Evolutionary conservation across 2,329 filamentous ascomycete species (phyloP).

Genomic region (Sporothrix inflata): DNA sequence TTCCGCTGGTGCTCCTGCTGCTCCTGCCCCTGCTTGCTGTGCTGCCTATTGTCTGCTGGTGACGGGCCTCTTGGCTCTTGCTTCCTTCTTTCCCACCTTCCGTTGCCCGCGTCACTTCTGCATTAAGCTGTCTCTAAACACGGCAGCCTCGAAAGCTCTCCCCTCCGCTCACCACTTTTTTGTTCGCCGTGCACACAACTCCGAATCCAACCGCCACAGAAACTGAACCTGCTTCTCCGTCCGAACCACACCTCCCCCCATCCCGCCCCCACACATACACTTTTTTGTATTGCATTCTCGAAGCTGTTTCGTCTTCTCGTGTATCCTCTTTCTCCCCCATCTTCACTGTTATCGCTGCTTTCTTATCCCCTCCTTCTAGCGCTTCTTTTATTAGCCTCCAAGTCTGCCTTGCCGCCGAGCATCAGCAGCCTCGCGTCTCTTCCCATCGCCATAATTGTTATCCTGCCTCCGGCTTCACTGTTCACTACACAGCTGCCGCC

Average conservation of each 20-base stretch:
- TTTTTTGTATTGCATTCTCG: constrained; percentile 2
- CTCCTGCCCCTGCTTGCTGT: constrained; percentile 6
- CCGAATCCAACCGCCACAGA: constrained; percentile 20
- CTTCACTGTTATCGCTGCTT: constrained; percentile 1
- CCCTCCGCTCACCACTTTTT: constrained; percentile 10
- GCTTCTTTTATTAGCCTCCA: constrained; percentile 15
- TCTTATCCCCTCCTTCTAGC: constrained; percentile 21
- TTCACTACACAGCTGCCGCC: not conserved
- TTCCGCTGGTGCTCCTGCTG: not conserved
- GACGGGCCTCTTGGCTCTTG: not conserved
- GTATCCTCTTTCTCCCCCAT: constrained; percentile 9
- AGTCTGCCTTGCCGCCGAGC: constrained; percentile 23
- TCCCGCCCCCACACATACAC: not conserved
- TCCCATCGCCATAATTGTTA: not conserved
- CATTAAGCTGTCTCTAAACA: constrained; percentile 22
- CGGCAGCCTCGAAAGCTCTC: constrained; percentile 5
- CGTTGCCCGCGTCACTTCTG: not conserved
- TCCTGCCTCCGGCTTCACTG: not conserved
- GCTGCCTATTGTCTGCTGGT: constrained; percentile 7
- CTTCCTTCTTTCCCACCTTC: not conserved
- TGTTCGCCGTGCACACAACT: not conserved
- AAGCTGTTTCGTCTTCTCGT: not conserved
- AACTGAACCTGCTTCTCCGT: not conserved
- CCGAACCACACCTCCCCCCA: constrained; percentile 5
- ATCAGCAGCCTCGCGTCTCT: constrained; percentile 8